Conservation (phyloP, 352 stramenopile species). For the Bremia lactucae region DNA sequence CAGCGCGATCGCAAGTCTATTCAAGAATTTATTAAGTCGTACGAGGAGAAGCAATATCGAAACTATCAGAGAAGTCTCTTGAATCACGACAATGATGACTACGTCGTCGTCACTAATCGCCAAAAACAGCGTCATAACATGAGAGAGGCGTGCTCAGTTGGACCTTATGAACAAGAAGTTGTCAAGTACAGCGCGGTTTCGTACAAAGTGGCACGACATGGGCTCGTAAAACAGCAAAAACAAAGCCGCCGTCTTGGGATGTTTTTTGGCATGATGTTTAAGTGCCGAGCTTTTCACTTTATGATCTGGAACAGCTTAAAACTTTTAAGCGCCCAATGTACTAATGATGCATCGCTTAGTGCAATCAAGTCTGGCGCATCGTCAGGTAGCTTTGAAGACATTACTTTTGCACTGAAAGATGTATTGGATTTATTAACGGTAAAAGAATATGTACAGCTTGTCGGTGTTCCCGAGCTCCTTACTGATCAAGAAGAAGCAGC, state of each 20-base stretch:
- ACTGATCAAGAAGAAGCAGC: slow-evolving; percentile 48
- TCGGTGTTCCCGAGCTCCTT: slow-evolving; percentile 53
- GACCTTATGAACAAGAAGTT: slow-evolving; percentile 31
- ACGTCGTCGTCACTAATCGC: slow-evolving; percentile 51
- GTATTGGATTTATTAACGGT: slow-evolving; percentile 53
- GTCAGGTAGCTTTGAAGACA: slow-evolving; percentile 4
- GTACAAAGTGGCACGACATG: slow-evolving; percentile 53
- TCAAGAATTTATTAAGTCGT: slow-evolving; percentile 43
- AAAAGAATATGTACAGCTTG: slow-evolving; percentile 64
- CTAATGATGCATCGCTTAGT: background rate
- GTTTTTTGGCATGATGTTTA: slow-evolving; percentile 65
- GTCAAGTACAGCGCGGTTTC: slow-evolving; percentile 50
- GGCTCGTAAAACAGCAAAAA: slow-evolving; percentile 48
- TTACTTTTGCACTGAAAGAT: slow-evolving; percentile 57
- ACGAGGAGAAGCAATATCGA: slow-evolving; percentile 53
- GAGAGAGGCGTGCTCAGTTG: slow-evolving; percentile 8
- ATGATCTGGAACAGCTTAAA: slow-evolving; percentile 46
- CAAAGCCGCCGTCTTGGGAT: slow-evolving; percentile 63
- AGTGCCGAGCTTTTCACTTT: slow-evolving; percentile 52
- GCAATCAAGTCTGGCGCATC: background rate
- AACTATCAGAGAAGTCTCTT: slow-evolving; percentile 47
- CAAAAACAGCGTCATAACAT: slow-evolving; percentile 13
- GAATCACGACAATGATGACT: slow-evolving; percentile 45
- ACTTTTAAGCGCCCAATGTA: slow-evolving; percentile 9
- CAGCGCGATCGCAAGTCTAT: slow-evolving; percentile 42